Conservation (phyloP, 169 alveolate genomes). For the Cryptosporidium felis region DNA sequence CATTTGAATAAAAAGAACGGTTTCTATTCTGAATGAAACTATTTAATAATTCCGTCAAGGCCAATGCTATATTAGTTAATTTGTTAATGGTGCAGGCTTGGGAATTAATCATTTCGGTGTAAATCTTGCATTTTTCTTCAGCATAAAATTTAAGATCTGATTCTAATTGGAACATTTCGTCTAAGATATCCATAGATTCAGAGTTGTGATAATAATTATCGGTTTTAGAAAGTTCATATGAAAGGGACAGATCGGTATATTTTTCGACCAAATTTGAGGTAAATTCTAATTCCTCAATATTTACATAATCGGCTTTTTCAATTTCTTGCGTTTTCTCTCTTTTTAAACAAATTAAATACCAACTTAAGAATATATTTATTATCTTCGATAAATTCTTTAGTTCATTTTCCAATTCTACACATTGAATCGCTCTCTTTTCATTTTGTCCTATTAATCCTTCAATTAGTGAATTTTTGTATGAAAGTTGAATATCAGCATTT, state of each 20-base stretch:
- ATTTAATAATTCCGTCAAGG: background rate
- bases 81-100: background rate
- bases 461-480: background rate
- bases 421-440: background rate
- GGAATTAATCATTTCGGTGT: background rate
- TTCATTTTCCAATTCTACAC: background rate
- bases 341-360: background rate
- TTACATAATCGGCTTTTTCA: background rate
- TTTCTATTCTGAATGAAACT: too few species aligned
- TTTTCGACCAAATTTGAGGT: too few species aligned
- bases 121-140: background rate
- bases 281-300: background rate
- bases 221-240: too few species aligned
- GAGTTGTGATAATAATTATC: too few species aligned
- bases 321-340: background rate
- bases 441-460: background rate
- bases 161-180: slow-evolving; percentile 12
- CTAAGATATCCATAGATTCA: background rate
- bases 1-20: too few species aligned
- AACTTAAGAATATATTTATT: background rate
- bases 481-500: background rate
- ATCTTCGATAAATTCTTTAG: background rate
- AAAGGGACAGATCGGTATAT: too few species aligned
- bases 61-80: background rate
- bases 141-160: slow-evolving; percentile 19